These are phyloP conservation scores for Rutstroemia sp. DNA, from an alignment of 2,329 filamentous ascomycete genomes.

Conservation along the genomic window DNA sequence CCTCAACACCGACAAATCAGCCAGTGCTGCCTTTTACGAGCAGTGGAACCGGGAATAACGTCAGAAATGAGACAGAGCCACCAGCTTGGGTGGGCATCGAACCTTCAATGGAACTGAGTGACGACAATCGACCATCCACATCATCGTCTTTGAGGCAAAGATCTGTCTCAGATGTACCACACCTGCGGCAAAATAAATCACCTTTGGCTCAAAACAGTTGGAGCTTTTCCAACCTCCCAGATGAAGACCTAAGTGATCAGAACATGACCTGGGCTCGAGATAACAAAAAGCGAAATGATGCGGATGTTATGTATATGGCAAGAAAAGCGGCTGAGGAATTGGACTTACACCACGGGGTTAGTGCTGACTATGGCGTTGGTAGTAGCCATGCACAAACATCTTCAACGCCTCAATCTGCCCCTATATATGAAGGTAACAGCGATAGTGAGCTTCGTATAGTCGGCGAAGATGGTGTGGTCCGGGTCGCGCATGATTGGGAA, in stretches of 20 bases:
- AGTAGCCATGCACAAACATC: neutral
- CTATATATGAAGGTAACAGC: neutral
- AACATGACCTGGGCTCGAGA: neutral
- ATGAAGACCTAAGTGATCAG: conserved; percentile 5
- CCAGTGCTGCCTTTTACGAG: too few species aligned
- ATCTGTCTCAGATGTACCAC: conserved; percentile 50
- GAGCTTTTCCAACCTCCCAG: conserved; percentile 43
- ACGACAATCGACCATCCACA: neutral
- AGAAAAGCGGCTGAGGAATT: neutral
- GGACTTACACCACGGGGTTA: neutral
- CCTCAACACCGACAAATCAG: too few species aligned
- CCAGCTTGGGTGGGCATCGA: neutral
- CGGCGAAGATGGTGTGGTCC: conserved; percentile 17
- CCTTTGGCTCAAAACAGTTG: conserved; percentile 54
- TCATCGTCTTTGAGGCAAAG: conserved; percentile 34
- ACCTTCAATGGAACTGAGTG: neutral
- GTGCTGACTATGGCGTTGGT: neutral
- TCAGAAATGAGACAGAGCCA: neutral
- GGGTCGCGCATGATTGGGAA: conserved; percentile 13
- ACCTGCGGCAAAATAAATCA: conserved; percentile 36
- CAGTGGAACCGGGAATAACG: neutral
- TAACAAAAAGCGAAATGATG: neutral
- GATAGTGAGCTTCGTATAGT: conserved; percentile 12
- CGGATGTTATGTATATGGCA: neutral
- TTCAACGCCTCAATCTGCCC: too few species aligned